Base-by-base conservation (phyloP, 1,139 yeast species). In the Hyphopichia buzzinii region DNA sequence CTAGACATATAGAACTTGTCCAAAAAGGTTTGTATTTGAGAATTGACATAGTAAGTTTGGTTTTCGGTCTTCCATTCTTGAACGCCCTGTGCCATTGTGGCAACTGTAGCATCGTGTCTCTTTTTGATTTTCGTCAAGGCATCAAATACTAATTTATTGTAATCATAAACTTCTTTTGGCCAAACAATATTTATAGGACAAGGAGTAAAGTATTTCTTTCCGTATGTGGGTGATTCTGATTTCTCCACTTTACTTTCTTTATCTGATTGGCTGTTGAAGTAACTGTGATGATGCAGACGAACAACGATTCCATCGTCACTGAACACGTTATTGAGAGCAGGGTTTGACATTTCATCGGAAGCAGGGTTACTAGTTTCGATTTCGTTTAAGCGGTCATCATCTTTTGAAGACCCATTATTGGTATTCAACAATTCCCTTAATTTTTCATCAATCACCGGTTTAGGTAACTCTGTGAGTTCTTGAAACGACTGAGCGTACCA, bases 401-500 rank as follows among this genome's bases (percentile, higher is more conserved):
- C 17, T 17, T 33, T 39, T 4, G 50, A 50, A 4, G 15, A 12
- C 4, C 23, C 11, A 35, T 52, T 50, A 15, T 26, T 29, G 21
- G 36, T 45, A 40, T 51, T 58, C 39, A 77, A 57, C 37, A 75
- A 44, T 35, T 62, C 52, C 14, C 54, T 52, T 43, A 77, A 56
- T 30, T 64, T 61, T 2, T 60, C 70, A 31, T 65, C 62, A 26
- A 79, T 60, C 7, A 39, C 49, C 0, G 84, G 84, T 42, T 73
- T 72, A 7, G 76, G 75, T 37, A 79, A 57, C 31, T 72, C 64
- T 10, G 85, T 79, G 48, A 88, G 71, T 52, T 88, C 96, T 49
- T 87, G 89, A 57, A 88, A 89, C 13, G 92, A 82, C 58, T 87
- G 95, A 2, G 94, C 92, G 54, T 89, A 89, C 96, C 96, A 89